Evolutionary conservation across 2,329 filamentous ascomycete genomes (phyloP).

Genomic region (Aspergillus sp.): DNA sequence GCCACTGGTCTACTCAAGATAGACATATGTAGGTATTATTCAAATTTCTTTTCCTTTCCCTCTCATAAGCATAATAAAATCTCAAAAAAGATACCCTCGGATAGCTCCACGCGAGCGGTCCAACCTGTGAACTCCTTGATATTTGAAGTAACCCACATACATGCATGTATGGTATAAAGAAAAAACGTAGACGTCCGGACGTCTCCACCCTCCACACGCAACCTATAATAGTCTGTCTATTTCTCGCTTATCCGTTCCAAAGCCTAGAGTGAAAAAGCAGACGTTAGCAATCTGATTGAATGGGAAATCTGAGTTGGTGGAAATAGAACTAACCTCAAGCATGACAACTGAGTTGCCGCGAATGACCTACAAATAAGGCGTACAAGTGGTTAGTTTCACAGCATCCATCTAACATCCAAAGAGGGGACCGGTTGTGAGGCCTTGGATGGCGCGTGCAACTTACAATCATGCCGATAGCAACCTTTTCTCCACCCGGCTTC

Average conservation of each 20-base stretch:
- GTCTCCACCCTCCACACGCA: conserved; percentile 13
- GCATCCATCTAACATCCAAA: too few species aligned
- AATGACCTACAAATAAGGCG: conserved; percentile 67
- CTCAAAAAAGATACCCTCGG: conserved; percentile 24
- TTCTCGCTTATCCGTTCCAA: conserved; percentile 46
- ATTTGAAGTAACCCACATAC: conserved; percentile 26
- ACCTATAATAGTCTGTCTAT: conserved; percentile 22
- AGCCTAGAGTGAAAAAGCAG: conserved; percentile 25
- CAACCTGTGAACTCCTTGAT: conserved; percentile 39
- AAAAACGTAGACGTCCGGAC: conserved; percentile 7
- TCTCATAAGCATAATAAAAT: conserved; percentile 10
- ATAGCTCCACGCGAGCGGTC: conserved; percentile 35
- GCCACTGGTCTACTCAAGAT: not conserved
- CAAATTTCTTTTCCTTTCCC: conserved; percentile 7
- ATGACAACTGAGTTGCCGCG: conserved; percentile 98
- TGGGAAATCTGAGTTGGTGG: not conserved
- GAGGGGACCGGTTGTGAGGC: not conserved
- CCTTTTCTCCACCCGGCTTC: conserved; percentile 87
- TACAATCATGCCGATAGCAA: conserved; percentile 88
- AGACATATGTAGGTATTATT: not conserved
- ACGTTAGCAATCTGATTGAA: not conserved
- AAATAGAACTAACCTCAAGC: conserved; percentile 65
- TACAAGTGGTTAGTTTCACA: conserved; percentile 9
- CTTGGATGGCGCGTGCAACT: conserved; percentile 28
- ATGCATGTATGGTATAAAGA: conserved; percentile 13